Conservation (phyloP, 352 stramenopile genomes). For the Phytophthora niederhauseri region DNA sequence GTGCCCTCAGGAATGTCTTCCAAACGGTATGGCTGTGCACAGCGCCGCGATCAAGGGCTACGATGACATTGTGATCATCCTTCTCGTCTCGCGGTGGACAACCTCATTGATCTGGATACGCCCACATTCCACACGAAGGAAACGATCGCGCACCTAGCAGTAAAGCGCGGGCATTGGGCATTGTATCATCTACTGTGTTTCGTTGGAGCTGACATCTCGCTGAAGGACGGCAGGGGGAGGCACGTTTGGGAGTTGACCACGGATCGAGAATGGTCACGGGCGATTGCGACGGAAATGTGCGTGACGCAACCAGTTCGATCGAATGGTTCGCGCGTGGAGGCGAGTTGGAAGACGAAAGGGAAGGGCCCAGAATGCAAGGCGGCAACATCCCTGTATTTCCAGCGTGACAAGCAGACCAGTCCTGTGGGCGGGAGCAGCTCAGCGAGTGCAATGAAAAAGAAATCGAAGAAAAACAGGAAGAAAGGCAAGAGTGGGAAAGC, state of each 20-base stretch:
- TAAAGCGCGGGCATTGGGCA: neutral
- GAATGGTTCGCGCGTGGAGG: too few relatives aligned
- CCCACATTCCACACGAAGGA: neutral
- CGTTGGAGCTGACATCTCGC: neutral
- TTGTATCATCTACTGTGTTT: neutral
- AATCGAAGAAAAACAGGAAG: neutral
- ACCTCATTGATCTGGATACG: neutral
- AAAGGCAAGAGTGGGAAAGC: neutral
- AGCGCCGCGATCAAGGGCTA: neutral
- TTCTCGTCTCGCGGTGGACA: neutral
- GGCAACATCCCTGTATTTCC: neutral
- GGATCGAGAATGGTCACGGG: neutral
- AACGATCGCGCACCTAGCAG: neutral
- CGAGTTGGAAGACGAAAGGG: neutral
- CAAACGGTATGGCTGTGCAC: neutral
- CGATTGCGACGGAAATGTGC: neutral
- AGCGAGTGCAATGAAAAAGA: neutral
- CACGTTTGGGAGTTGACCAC: neutral
- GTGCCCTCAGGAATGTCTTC: neutral
- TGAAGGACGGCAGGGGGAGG: neutral
- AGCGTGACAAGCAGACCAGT: too few relatives aligned
- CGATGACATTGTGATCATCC: neutral
- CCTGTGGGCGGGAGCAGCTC: neutral
- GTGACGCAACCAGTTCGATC: neutral
- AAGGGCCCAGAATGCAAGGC: neutral